Percentiles rank a stretch among this genome's conserved stretches.
Evolutionary conservation across 345 rosid genomes (phyloP).

Genomic region (Pseudoturritis turrita): DNA sequence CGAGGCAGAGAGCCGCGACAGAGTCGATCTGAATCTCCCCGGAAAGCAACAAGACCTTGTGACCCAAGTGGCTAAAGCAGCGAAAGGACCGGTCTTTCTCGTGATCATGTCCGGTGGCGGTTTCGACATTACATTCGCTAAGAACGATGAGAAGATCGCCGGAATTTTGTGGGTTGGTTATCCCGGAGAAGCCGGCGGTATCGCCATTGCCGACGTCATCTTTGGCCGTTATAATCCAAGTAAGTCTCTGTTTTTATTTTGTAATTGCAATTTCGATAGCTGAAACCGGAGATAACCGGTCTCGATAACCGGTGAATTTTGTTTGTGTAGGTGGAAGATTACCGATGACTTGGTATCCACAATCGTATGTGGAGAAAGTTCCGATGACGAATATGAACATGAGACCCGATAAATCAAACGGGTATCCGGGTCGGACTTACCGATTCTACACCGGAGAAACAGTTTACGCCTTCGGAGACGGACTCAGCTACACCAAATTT

Average conservation of each 20-base stretch:
- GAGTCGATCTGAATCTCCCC: slow-evolving; percentile 61
- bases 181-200: slow-evolving; percentile 94
- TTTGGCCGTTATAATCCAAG: slow-evolving; percentile 83
- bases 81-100: slow-evolving; percentile 82
- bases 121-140: slow-evolving; percentile 71
- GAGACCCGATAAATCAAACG: slow-evolving; percentile 68
- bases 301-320: background rate
- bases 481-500: slow-evolving; percentile 59
- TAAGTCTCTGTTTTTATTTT: slow-evolving; percentile 25
- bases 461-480: slow-evolving; percentile 78
- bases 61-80: slow-evolving; percentile 57
- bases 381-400: slow-evolving; percentile 97
- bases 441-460: slow-evolving; percentile 89
- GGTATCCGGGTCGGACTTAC: slow-evolving; percentile 88
- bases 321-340: slow-evolving; percentile 69
- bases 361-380: slow-evolving; percentile 59
- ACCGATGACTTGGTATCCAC: slow-evolving; percentile 98
- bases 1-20: slow-evolving; percentile 67
- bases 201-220: slow-evolving; percentile 80
- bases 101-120: slow-evolving; percentile 98
- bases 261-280: background rate
- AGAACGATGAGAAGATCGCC: slow-evolving; percentile 49
- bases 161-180: slow-evolving; percentile 92
- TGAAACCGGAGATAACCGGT: slow-evolving; percentile 10
- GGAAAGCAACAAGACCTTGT: slow-evolving; percentile 69